These are phyloP conservation scores for Chrysanthemum lavandulifolium DNA, from an alignment of 129 eudicot species.

Conservation along the genomic window DNA sequence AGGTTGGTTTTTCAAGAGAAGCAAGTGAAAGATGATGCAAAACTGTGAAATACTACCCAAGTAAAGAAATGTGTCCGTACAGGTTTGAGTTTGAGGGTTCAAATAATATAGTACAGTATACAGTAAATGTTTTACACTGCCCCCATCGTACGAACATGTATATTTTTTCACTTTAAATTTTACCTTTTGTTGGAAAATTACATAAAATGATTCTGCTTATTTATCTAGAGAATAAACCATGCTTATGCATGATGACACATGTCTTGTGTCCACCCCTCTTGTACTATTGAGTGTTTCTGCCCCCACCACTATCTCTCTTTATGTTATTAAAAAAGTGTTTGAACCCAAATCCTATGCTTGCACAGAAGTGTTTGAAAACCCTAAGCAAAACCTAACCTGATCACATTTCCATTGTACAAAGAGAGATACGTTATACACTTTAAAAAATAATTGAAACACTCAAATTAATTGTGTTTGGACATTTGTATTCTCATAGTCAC, in stretches of 20 bases:
- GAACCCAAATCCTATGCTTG: neutral
- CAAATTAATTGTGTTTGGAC: too few relatives aligned
- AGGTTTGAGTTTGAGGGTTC: constrained; percentile 17
- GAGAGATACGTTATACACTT: too few relatives aligned
- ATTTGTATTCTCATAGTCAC: too few relatives aligned
- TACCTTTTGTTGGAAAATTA: constrained; percentile 1
- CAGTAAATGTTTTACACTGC: constrained; percentile 14
- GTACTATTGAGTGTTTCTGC: neutral
- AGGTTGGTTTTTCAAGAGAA: constrained; percentile 11
- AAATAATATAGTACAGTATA: neutral
- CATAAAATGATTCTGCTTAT: constrained; percentile 4
- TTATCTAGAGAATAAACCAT: constrained; percentile 7
- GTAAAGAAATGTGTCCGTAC: constrained; percentile 12
- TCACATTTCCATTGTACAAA: too few relatives aligned
- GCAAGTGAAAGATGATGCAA: constrained; percentile 15
- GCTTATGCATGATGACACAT: constrained; percentile 4
- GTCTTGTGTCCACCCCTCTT: constrained; percentile 20
- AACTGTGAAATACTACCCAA: neutral
- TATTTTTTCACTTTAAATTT: constrained; percentile 7
- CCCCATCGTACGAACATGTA: constrained; percentile 16
- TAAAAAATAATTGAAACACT: too few relatives aligned
- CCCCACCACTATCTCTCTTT: constrained; percentile 18
- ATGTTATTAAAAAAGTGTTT: neutral
- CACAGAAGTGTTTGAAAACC: constrained; percentile 23
- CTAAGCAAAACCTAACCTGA: too few relatives aligned